Conservation (phyloP, 2,329 filamentous ascomycete genomes). For the Xylariaceae sp. region DNA sequence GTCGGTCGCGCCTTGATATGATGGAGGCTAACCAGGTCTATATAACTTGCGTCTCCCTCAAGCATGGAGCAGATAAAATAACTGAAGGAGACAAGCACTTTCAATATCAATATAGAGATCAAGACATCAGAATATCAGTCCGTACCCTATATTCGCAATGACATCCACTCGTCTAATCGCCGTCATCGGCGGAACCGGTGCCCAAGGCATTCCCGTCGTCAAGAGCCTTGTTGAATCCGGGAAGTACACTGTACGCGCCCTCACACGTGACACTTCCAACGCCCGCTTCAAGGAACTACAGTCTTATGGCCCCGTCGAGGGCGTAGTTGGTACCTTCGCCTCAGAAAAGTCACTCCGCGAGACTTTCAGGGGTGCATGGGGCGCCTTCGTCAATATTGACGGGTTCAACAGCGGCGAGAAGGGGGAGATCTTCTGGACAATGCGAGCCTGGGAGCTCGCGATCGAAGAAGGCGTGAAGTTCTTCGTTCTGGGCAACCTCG, state of each 20-base stretch:
- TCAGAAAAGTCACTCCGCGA: constrained; percentile 52
- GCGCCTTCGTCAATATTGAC: constrained; percentile 62
- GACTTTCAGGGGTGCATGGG: constrained; percentile 53
- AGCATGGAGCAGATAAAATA: too few relatives aligned
- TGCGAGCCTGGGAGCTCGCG: constrained; percentile 46
- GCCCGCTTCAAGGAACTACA: constrained; percentile 51
- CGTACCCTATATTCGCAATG: too few relatives aligned
- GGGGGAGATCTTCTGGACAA: constrained; percentile 55
- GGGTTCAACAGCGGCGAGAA: constrained; percentile 61
- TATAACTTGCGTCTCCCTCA: too few relatives aligned
- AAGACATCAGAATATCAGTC: too few relatives aligned
- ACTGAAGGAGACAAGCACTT: too few relatives aligned
- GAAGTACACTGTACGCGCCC: constrained; percentile 52
- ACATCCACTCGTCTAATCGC: constrained; percentile 36
- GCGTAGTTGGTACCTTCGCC: constrained; percentile 56
- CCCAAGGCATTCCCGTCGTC: constrained; percentile 57
- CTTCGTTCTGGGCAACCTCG: constrained; percentile 57
- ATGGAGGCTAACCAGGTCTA: too few relatives aligned
- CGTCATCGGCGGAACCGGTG: constrained; percentile 58
- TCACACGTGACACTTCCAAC: constrained; percentile 55
- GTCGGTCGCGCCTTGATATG: too few relatives aligned
- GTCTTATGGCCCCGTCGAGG: constrained; percentile 52
- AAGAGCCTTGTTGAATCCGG: constrained; percentile 49
- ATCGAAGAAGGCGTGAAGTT: constrained; percentile 52
- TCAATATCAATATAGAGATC: too few relatives aligned